Evolutionary conservation across 495 filamentous ascomycete species (phyloP), one percentile per base, ranked within the genome.

Genomic region (Hypoxylon fuscum): DNA sequence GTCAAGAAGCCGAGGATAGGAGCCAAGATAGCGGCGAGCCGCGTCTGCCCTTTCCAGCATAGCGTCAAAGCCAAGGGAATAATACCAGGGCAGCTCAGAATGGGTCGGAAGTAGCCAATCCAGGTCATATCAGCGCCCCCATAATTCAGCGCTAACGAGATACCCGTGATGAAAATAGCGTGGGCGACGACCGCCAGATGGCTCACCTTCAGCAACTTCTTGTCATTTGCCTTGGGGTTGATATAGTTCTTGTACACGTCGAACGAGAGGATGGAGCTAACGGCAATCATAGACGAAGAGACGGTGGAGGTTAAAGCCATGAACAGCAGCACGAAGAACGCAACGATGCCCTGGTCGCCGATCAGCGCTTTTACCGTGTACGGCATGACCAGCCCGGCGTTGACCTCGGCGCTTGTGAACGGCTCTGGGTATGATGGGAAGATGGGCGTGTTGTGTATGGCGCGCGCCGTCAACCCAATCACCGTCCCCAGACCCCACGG

Each of bases 221-320:
- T 85, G 31, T 90, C 91, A 58, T 80, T 81, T 20, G 87, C 80
- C 21, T 69, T 64, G 1, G 78, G 78, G 49, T 81, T 77, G 68
- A 83, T 62, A 55, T 83, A 81, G 23, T 73, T 80, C 62, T 89
- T 85, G 70, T 90, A 91, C 57, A 94, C 85, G 68, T 96, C 91
- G 68, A 93, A 96, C 32, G 91, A 93, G 71, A 87, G 86, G 73
- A 96, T 93, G 11, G 85, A 89, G 17, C 87, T 90, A 21, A 96
- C 91, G 25, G 91, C 90, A 54, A 96, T 93, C 53, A 94, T 76
- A 70, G 92, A 88, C 0, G 91, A 88, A 14, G 89, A 93, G 56
- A 86, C 85, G 17, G 91, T 91, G 12, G 85, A 89, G 1, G 91
- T 96, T 22, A 95, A 89, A 11, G 91, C 91, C 90, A 95, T 93